Evolutionary conservation across 768 basidiomycete genomes (phyloP), one percentile per base, ranked within the genome.

Genomic region (Macrocybe gigantea): DNA sequence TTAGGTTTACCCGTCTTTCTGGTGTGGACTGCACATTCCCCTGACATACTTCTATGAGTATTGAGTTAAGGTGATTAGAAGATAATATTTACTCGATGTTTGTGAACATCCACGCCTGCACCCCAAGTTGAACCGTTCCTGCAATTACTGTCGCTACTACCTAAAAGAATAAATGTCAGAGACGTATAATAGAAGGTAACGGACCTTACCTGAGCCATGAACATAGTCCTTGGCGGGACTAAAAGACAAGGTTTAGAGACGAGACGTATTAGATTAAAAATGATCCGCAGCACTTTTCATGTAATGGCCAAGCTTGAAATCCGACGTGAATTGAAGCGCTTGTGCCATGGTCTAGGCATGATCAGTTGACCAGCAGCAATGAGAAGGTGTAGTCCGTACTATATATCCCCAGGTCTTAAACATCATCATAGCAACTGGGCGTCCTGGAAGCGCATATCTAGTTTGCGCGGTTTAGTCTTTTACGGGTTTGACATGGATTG

Each of bases 241-340:
- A 82, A 33, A 10, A 15, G 31, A 11, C n/a, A 38, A 35, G 22
- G 22, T 22, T 22, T 4, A 22, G 22, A 2, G 22, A 4, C 22
- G 22, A 22, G 22, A 22, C 4, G 22, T 4, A 22, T 2, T 22
- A 22, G 1, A 4, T 22, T 22, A 22, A 22, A 22, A 22, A 22
- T 22, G 22, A 22, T 22, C 4, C 22, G 2, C 22, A 22, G 79
- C 83, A 37, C 41, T 33, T 3, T 32, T 77, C 75, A 83, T 83
- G 69, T 72, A 85, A 64, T 87, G 83, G 38, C 86, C 85, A 13
- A 88, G 74, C 63, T 88, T 88, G 62, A 88, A 82, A 61, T 88
- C 86, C 41, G 77, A 74, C 11, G 83, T 77, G 59, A 87, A 86
- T 50, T 77, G 76, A 63, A 86, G 73, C 2, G 81, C 84, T 60